A percentile compares a stretch with the other conserved stretches of the same genome.
Evolutionary conservation across 768 basidiomycete species (phyloP).

Genomic region (Lyophyllum decastes): DNA sequence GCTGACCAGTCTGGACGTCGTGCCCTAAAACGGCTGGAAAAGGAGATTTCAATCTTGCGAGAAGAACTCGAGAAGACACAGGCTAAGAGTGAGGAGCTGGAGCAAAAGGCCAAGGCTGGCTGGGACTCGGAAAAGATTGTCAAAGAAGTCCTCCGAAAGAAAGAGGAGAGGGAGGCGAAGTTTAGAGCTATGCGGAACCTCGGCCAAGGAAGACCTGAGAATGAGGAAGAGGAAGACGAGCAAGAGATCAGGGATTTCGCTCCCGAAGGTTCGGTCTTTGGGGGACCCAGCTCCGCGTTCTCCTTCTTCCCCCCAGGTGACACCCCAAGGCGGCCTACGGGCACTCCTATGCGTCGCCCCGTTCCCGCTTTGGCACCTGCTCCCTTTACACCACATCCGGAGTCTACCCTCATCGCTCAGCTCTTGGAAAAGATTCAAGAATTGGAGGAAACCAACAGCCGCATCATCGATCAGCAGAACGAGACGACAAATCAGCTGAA

Average conservation of each 20-base stretch:
- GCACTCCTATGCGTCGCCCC: constrained; percentile 16
- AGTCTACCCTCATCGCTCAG: constrained; percentile 66
- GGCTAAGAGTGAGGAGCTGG: constrained; percentile 67
- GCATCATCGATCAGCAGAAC: constrained; percentile 65
- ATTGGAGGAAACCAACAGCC: constrained; percentile 70
- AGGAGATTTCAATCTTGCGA: constrained; percentile 73
- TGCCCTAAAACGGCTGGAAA: constrained; percentile 72
- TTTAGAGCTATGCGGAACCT: constrained; percentile 51
- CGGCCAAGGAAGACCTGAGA: constrained; percentile 27
- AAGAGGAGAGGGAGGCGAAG: constrained; percentile 54
- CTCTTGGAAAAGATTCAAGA: constrained; percentile 76
- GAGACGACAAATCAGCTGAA: constrained; percentile 62
- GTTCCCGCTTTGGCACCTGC: constrained; percentile 10
- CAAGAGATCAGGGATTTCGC: constrained; percentile 59
- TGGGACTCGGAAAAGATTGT: constrained; percentile 40
- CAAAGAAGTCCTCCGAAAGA: constrained; percentile 46
- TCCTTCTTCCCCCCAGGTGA: constrained; percentile 29
- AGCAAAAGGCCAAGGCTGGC: constrained; percentile 59
- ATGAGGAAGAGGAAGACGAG: constrained; percentile 23
- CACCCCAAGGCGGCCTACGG: constrained; percentile 17
- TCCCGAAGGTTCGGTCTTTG: constrained; percentile 49
- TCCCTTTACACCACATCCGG: constrained; percentile 26
- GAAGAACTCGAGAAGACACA: constrained; percentile 80
- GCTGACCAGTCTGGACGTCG: constrained; percentile 70
- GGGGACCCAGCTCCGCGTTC: constrained; percentile 29